phyloP scores from a whole-genome alignment of 2,329 filamentous ascomycete species.

The Orbilia quercus region DNA sequence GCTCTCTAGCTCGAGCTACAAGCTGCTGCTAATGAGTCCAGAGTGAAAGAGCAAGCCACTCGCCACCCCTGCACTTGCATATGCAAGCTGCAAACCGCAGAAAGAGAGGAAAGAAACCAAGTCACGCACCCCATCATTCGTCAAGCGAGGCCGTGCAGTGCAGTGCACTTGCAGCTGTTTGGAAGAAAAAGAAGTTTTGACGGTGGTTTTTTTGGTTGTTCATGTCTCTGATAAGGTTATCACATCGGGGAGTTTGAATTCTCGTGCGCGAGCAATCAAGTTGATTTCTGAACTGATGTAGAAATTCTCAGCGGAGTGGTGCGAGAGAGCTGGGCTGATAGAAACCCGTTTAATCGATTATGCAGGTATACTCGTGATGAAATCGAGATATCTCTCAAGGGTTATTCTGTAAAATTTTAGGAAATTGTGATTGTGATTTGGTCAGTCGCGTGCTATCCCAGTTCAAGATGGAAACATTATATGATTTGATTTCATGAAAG shows the following conservation, averaged over 20 bases:
- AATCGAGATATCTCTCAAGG: no score
- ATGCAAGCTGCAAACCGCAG: slow-evolving; percentile 8
- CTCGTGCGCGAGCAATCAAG: not conserved
- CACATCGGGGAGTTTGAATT: not conserved
- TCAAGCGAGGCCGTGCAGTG: slow-evolving; percentile 7
- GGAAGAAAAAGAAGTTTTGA: not conserved
- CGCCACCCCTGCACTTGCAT: slow-evolving; percentile 13
- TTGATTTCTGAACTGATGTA: slow-evolving; percentile 8
- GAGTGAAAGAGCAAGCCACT: not conserved
- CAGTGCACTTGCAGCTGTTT: not conserved
- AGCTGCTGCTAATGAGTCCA: not conserved
- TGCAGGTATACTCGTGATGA: slow-evolving; percentile 8
- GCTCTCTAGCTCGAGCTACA: no score
- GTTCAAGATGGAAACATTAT: no score
- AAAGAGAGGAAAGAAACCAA: not conserved
- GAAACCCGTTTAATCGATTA: no score
- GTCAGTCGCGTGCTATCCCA: no score
- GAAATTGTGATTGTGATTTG: no score
- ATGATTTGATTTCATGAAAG: not conserved
- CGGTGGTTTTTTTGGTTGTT: not conserved
- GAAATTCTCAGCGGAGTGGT: slow-evolving; percentile 4
- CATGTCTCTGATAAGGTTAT: slow-evolving; percentile 7
- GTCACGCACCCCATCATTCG: slow-evolving; percentile 2
- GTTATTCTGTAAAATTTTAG: no score
- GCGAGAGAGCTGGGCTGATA: not conserved